Percentiles rank a stretch among this genome's conserved stretches.
Evolutionary conservation across 352 stramenopile species (phyloP).

Genomic region (Phytophthora citricola): DNA sequence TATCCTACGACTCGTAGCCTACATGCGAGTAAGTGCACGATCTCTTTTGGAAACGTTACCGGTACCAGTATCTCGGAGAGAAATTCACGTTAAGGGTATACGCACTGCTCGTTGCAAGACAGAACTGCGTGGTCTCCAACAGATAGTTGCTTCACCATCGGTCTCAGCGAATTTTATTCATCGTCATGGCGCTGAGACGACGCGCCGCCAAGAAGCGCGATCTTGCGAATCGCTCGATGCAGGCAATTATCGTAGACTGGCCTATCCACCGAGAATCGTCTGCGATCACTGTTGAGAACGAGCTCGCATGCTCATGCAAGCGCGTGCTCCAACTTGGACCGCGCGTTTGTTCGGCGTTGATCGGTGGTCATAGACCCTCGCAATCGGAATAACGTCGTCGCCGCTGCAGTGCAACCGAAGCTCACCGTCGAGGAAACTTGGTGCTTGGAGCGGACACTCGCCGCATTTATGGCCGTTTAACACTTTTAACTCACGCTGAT

Average conservation of each 20-base stretch:
- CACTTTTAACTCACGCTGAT: conserved; percentile 8
- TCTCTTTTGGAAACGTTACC: no score
- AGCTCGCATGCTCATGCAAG: background rate
- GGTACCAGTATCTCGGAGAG: no score
- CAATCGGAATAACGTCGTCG: conserved; percentile 9
- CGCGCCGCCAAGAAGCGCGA: background rate
- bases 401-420: conserved; percentile 15
- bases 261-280: background rate
- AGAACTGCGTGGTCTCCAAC: no score
- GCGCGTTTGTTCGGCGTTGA: conserved; percentile 20
- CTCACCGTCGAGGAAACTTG: conserved; percentile 16
- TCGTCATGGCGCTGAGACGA: background rate
- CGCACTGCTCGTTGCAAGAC: no score
- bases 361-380: conserved; percentile 23
- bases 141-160: no score
- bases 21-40: no score
- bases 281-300: background rate
- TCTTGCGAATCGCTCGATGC: conserved; percentile 11
- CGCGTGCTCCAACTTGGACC: background rate
- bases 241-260: background rate
- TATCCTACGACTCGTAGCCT: no score
- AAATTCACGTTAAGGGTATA: no score
- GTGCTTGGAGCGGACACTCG: conserved; percentile 8
- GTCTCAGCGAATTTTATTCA: no score
- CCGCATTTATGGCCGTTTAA: conserved; percentile 31